Base-by-base conservation (phyloP, 108 stramenopile species). In the Nitzschia putrida region DNA sequence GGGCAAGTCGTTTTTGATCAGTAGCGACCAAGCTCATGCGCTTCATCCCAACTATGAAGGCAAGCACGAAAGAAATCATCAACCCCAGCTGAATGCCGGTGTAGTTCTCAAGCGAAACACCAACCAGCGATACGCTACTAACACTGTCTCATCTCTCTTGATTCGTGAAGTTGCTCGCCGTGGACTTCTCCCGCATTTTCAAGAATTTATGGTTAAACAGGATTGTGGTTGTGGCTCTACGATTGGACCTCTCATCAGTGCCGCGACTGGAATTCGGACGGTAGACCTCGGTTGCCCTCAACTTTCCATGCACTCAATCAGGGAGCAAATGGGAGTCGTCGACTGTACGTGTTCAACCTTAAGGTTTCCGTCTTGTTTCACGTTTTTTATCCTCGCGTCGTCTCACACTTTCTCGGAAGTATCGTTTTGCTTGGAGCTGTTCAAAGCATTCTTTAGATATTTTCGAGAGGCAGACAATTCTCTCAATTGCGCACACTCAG, bases 251-350 rank as follows among this genome's bases (percentile, higher is more conserved):
- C 80, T 97, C 11, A 88, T 97, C 12, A 83, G 92, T 39, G 65
- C 96, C 0, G 54, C 79, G 8, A 95, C 95, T 0, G 99, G 99
- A 11, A 93, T 98, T 20, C 73, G 93, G 53, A 87, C 97, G 8
- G 95, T 99, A 43, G 99, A 99, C 68, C 78, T 97, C 68, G 99
- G 99, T 14, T 91, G 93, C 57, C 95, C 98, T 12, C 97, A 98
- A 73, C 71, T 98, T 21, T 86, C 89, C 24, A 99, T 99, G 99
- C 98, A 99, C 76, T 85, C 83, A 16, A 91, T 92, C 68, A 82
- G 97, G 14, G 95, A 97, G 69, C 91, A 90, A n/a, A 91, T 93
- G 92, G 92, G 92, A 0, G 69, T 80, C 43, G 87, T 75, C 56
- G 92, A 91, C 59, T 73, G 88, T 63, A 72, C 74, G 80, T 74